phyloP scores from a whole-genome alignment of 169 alveolate genomes.

The Cyclospora cayetanensis region DNA sequence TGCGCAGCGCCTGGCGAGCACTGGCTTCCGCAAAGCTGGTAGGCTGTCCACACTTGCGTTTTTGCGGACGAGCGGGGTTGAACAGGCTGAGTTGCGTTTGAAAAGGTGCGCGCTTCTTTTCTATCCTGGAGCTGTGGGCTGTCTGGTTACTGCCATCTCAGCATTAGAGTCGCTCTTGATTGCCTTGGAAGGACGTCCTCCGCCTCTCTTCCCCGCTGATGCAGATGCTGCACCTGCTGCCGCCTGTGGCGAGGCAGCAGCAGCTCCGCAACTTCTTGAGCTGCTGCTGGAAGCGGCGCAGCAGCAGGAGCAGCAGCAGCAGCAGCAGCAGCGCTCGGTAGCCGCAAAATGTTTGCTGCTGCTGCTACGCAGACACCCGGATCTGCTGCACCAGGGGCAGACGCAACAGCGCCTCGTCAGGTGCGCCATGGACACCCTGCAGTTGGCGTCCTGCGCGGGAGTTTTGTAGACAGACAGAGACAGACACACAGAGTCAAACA shows the following conservation, averaged over 20 bases:
- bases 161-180: neutral
- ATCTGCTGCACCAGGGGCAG: neutral
- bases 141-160: neutral
- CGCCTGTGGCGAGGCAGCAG: neutral
- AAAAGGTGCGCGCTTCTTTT: neutral
- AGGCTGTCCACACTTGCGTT: neutral
- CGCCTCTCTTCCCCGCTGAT: neutral
- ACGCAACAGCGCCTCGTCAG: too few species aligned
- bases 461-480: too few species aligned
- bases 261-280: neutral
- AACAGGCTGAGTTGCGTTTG: neutral
- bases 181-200: neutral
- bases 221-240: neutral
- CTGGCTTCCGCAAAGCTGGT: neutral
- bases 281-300: neutral
- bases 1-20: neutral
- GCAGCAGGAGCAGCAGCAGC: constrained; percentile 20
- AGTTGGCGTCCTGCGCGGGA: too few species aligned
- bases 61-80: neutral
- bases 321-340: neutral
- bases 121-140: neutral
- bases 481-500: too few species aligned
- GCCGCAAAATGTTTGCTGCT: constrained; percentile 4
- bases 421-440: too few species aligned
- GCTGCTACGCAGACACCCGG: neutral